Evolutionary conservation across 116 monocot genomes (phyloP).

Genomic region (Posidonia oceanica): DNA sequence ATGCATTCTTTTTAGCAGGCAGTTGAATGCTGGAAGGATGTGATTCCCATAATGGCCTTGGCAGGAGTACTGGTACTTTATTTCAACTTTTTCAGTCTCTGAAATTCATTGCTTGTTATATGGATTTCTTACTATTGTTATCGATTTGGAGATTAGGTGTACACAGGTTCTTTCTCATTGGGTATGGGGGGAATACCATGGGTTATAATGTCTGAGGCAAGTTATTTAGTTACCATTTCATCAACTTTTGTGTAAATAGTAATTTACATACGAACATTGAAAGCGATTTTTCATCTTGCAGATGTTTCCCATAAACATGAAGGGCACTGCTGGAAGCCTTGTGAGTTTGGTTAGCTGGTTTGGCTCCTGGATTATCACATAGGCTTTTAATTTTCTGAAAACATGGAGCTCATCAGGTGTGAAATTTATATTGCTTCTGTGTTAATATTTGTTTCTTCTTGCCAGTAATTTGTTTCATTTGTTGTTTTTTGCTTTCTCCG

Average conservation of each 20-base stretch:
- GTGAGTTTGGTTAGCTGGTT: slow-evolving; percentile 52
- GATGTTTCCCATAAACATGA: slow-evolving; percentile 63
- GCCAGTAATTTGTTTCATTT: neutral
- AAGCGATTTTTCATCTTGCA: slow-evolving; percentile 8
- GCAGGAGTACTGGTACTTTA: slow-evolving; percentile 22
- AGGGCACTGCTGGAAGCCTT: slow-evolving; percentile 55
- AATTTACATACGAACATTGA: too few relatives aligned
- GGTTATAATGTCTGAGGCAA: slow-evolving; percentile 75
- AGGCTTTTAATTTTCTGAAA: slow-evolving; percentile 50
- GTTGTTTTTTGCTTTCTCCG: neutral
- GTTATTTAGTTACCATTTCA: neutral
- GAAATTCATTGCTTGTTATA: too few relatives aligned
- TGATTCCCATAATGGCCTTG: slow-evolving; percentile 27
- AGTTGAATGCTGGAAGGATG: neutral
- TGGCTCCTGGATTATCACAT: slow-evolving; percentile 40
- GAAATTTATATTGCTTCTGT: neutral
- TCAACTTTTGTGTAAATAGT: too few relatives aligned
- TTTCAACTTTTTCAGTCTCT: too few relatives aligned
- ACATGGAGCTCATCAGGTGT: slow-evolving; percentile 50
- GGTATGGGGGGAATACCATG: slow-evolving; percentile 68
- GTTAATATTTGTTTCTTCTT: neutral
- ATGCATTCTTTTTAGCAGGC: neutral
- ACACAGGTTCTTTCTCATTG: slow-evolving; percentile 43
- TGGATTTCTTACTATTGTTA: too few relatives aligned
- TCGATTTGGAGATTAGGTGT: slow-evolving; percentile 18